phyloP scores from a whole-genome alignment of 805 yeast species.

The Naumovozyma baii region DNA sequence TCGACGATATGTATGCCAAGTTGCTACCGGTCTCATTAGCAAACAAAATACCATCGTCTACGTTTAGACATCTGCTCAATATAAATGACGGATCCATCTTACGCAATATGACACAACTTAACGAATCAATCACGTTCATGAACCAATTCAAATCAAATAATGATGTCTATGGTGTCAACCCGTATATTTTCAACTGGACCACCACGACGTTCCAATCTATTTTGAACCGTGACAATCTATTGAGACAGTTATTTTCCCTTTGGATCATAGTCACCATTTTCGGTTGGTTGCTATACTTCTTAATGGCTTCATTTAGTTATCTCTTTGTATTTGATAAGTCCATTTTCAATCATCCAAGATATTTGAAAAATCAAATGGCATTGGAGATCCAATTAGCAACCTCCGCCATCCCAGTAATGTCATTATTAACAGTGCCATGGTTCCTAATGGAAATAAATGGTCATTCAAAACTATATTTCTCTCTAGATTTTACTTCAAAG shows the following conservation, averaged over 20 bases:
- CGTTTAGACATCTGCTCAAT: constrained; percentile 15
- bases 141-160: constrained; percentile 10
- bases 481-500: constrained; percentile 42
- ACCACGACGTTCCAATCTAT: constrained; percentile 55
- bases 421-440: constrained; percentile 79
- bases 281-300: constrained; percentile 76
- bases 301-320: constrained; percentile 70
- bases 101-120: constrained; percentile 18
- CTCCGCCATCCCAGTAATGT: constrained; percentile 84
- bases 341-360: constrained; percentile 91
- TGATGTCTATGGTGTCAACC: constrained; percentile 53
- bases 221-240: constrained; percentile 57
- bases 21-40: constrained; percentile 51
- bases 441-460: constrained; percentile 79
- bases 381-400: constrained; percentile 73
- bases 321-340: constrained; percentile 73
- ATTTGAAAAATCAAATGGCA: constrained; percentile 83
- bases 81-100: constrained; percentile 15
- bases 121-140: constrained; percentile 7
- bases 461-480: constrained; percentile 65
- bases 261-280: constrained; percentile 64
- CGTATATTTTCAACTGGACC: constrained; percentile 48
- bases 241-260: constrained; percentile 64
- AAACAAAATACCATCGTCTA: constrained; percentile 27
- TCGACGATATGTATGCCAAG: constrained; percentile 68